phyloP scores from a whole-genome alignment of 139 green algal genomes.

The Tetradesmus obliquus region DNA sequence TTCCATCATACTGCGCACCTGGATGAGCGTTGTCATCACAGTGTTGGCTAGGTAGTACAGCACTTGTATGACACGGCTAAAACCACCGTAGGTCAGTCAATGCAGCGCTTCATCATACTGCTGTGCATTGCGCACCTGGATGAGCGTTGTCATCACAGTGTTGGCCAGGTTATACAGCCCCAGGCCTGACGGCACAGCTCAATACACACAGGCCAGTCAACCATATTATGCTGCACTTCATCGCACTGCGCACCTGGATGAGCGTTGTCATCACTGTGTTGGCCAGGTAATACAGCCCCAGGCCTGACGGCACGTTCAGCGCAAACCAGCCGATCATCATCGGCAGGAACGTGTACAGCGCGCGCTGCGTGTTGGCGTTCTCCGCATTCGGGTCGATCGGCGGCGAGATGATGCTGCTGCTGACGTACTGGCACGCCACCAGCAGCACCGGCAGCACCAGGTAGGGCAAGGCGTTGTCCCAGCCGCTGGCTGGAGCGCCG shows the following conservation, averaged over 20 bases:
- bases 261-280: constrained; percentile 85
- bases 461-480: constrained; percentile 86
- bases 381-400: constrained; percentile 79
- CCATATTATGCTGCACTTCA: not conserved
- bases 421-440: constrained; percentile 71
- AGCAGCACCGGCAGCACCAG: constrained; percentile 94
- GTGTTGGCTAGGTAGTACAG: constrained; percentile 96
- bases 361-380: constrained; percentile 66
- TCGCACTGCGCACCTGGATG: constrained; percentile 56
- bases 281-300: constrained; percentile 90
- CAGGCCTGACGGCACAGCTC: constrained; percentile 51
- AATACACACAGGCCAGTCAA: not conserved
- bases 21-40: constrained; percentile 71
- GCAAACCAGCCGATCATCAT: constrained; percentile 93
- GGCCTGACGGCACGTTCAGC: constrained; percentile 87
- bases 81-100: not conserved
- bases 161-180: constrained; percentile 94
- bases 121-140: constrained; percentile 48
- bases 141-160: constrained; percentile 75
- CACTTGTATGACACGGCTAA: constrained; percentile 53
- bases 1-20: constrained; percentile 45
- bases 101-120: no score
- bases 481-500: constrained; percentile 93
- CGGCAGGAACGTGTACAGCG: constrained; percentile 71
- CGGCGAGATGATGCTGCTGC: constrained; percentile 66